Evolutionary conservation across 352 stramenopile species (phyloP), one percentile per base, ranked within the genome.

Genomic region (Phytopythium sindhum): DNA sequence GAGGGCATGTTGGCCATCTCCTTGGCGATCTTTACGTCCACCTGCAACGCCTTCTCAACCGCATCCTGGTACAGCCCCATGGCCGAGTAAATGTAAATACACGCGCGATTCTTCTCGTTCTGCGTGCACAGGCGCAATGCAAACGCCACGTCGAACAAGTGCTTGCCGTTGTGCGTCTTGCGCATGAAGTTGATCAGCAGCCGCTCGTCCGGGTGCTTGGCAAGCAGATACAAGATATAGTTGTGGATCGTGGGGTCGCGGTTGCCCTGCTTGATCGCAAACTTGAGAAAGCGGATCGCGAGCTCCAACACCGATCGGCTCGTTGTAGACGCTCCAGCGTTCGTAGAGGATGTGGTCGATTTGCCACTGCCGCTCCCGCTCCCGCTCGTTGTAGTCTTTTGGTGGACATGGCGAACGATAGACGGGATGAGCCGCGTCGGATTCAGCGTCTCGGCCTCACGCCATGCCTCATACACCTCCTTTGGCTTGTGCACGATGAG

Each of bases 81-180:
- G 21, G 88, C 88, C 17, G 90, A 96, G 72, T 98, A 98, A 51
- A 98, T 97, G 74, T 97, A 96, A 50, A 98, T 97, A 70, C 90
- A 97, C 24, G 93, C 91, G 55, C 86, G 88, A 59, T 95, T 96
- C 73, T 97, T 95, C 55, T 96, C 87, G 57, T 97, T 90, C 64
- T 97, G 88, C 14, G 86, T 97, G 68, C 93, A 98, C 33, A 98
- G 69, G 19, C 90, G 88, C 29, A 98, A 64, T 23, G 93, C 93
- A 68, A 97, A 98, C 55, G 88, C 90, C 59, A 97, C 91, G 65
- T 98, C 91, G 60, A 97, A 97, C 41, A 96, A 50, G 45, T 93
- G 86, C 64, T 91, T 88, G 59, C 82, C 87, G 51, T 86, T 87
- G 72, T 94, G 86, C 61, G 87, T 95, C 66, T 96, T 93, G 50